Evolutionary conservation across 1,284 basidiomycete species (phyloP).

Genomic region (Irpex sp.): DNA sequence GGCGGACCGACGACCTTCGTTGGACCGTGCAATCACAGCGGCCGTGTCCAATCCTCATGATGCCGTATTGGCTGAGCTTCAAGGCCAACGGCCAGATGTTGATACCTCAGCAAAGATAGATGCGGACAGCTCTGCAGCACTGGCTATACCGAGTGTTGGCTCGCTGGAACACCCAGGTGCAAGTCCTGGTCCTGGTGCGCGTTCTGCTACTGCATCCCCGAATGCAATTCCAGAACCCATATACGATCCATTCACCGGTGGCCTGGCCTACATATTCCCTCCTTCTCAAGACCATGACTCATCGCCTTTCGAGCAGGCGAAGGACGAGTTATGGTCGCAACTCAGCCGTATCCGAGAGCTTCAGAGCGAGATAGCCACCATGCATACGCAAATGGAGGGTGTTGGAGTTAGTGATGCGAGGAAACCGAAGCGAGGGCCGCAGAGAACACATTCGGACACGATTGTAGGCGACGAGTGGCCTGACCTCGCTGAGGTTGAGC

Average conservation of each 20-base stretch:
- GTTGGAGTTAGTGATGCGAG: constrained; percentile 34
- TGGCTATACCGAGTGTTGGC: constrained; percentile 16
- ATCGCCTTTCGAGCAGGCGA: constrained; percentile 25
- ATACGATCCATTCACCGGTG: constrained; percentile 51
- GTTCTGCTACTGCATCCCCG: constrained; percentile 18
- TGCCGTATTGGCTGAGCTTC: constrained; percentile 48
- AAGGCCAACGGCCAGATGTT: constrained; percentile 24
- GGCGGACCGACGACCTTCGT: constrained; percentile 5
- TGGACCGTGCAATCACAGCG: constrained; percentile 21
- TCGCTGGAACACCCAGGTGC: constrained; percentile 23
- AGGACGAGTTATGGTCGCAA: constrained; percentile 61
- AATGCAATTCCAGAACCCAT: constrained; percentile 30
- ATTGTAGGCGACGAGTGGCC: constrained; percentile 29
- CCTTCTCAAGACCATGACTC: constrained; percentile 18
- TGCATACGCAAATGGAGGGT: constrained; percentile 73
- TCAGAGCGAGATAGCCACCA: constrained; percentile 63
- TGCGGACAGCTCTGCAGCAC: constrained; percentile 11
- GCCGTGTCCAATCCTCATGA: constrained; percentile 59
- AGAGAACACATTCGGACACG: constrained; percentile 25
- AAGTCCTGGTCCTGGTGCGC: constrained; percentile 15
- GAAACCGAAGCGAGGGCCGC: constrained; percentile 18
- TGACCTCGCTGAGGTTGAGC: constrained; percentile 31
- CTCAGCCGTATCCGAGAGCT: constrained; percentile 62
- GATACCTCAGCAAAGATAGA: constrained; percentile 13
- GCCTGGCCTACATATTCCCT: constrained; percentile 31